A percentile compares a stretch with the other conserved stretches of the same genome.
Conservation (phyloP, 768 basidiomycete genomes). For the Trametes cubensis region DNA sequence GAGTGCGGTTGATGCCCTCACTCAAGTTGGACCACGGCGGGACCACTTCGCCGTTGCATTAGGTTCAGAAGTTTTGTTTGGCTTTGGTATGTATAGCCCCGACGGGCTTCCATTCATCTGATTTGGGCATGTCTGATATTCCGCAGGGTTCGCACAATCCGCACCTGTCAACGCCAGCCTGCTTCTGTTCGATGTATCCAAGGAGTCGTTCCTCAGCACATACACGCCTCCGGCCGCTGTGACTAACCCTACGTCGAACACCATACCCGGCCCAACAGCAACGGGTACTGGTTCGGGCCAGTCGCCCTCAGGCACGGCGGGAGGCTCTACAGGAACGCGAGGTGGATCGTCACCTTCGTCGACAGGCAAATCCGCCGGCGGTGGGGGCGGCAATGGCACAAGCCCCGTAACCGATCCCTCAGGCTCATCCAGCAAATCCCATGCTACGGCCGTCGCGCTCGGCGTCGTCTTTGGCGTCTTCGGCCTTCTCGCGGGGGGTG, state of each 20-base stretch:
- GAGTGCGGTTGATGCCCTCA: conserved; percentile 52
- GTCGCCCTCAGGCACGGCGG: conserved; percentile 14
- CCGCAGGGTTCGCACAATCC: conserved; percentile 30
- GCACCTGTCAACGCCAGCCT: conserved; percentile 59
- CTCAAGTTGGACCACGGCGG: conserved; percentile 61
- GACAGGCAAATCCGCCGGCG: conserved; percentile 23
- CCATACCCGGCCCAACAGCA: conserved; percentile 28
- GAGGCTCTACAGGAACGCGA: conserved; percentile 6
- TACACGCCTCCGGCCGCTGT: conserved; percentile 40
- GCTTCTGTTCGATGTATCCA: conserved; percentile 49
- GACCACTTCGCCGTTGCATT: conserved; percentile 75
- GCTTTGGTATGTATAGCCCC: conserved; percentile 60
- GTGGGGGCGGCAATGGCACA: conserved; percentile 29
- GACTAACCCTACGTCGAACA: conserved; percentile 32
- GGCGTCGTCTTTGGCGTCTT: conserved; percentile 65
- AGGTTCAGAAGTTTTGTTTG: conserved; percentile 69
- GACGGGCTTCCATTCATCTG: conserved; percentile 44
- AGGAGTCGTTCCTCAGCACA: conserved; percentile 41
- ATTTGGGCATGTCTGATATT: conserved; percentile 2
- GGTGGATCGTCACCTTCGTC: conserved; percentile 19
- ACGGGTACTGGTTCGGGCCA: conserved; percentile 23
- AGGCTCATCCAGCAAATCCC: conserved; percentile 21
- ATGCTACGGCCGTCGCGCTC: conserved; percentile 55
- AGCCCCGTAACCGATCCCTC: conserved; percentile 7
- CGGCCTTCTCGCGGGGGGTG: conserved; percentile 49